Evolutionary conservation across 306 rosid species (phyloP).

Genomic region (Medicago lupulina): DNA sequence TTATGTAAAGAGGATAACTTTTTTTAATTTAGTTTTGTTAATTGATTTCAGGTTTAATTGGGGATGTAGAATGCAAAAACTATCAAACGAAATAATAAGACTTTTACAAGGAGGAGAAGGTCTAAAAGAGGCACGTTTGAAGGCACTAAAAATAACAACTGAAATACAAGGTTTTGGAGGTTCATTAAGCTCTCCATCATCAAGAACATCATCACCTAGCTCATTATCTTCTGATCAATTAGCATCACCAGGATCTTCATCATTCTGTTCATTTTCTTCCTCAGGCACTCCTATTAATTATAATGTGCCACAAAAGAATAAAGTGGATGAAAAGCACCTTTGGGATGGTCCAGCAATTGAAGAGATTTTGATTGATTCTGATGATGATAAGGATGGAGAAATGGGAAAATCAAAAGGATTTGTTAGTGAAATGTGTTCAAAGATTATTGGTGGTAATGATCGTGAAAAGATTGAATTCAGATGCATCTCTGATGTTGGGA

Average conservation of each 20-base stretch:
- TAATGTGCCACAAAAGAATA: constrained; percentile 3
- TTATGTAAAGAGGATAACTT: too few relatives aligned
- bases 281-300: constrained; percentile 42
- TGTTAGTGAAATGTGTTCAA: constrained; percentile 55
- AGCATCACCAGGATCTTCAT: constrained; percentile 47
- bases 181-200: constrained; percentile 38
- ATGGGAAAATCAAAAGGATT: constrained; percentile 53
- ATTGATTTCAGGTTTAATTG: constrained; percentile 67
- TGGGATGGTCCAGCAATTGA: constrained; percentile 51
- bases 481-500: constrained; percentile 64
- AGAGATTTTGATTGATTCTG: constrained; percentile 56
- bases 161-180: constrained; percentile 85
- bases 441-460: constrained; percentile 43
- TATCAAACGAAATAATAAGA: constrained; percentile 59
- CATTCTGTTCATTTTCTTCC: constrained; percentile 58
- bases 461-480: constrained; percentile 47
- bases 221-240: constrained; percentile 38
- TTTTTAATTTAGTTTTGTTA: too few relatives aligned
- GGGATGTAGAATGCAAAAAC: constrained; percentile 71
- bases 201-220: constrained; percentile 40
- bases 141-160: constrained; percentile 70
- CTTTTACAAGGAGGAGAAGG: constrained; percentile 55
- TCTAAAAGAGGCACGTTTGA: constrained; percentile 64
- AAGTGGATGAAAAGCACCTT: constrained; percentile 39
- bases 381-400: constrained; percentile 39